Evolutionary conservation across 441 rosid species (phyloP).

Genomic region (Sinapis alba): DNA sequence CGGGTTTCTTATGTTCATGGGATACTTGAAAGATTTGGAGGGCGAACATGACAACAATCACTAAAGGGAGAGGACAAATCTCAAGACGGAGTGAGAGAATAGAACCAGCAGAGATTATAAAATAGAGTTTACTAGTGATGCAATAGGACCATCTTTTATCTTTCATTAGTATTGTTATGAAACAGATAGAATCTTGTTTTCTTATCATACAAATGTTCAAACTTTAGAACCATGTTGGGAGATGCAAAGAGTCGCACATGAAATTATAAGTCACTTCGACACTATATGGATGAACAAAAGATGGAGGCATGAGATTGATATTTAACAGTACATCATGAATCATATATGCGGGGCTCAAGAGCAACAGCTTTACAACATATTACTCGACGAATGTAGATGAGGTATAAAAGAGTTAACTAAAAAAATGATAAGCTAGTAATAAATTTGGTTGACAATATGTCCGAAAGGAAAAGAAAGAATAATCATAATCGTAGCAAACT

Average conservation of each 20-base stretch:
- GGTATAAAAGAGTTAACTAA: not conserved
- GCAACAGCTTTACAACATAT: not conserved
- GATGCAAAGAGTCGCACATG: constrained; percentile 8
- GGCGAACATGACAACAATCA: constrained; percentile 43
- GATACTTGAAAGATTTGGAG: constrained; percentile 79
- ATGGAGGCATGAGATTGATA: too few relatives aligned
- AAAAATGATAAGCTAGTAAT: constrained; percentile 19
- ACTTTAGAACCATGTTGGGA: not conserved
- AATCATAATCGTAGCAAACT: constrained; percentile 31
- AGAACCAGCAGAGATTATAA: not conserved
- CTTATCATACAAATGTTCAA: not conserved
- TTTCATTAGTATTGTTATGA: constrained; percentile 7
- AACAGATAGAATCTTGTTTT: not conserved
- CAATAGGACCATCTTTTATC: not conserved
- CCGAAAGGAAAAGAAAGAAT: constrained; percentile 13
- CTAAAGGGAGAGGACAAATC: not conserved
- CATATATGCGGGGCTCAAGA: not conserved
- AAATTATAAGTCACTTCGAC: not conserved
- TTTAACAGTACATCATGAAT: too few relatives aligned
- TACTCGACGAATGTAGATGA: not conserved
- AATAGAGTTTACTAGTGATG: not conserved
- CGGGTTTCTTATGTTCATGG: constrained; percentile 78
- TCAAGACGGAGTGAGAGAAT: constrained; percentile 1
- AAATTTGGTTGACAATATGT: constrained; percentile 28
- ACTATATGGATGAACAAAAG: too few relatives aligned